Evolutionary conservation across 2,329 filamentous ascomycete genomes (phyloP).

Genomic region (Daldinia sp.): DNA sequence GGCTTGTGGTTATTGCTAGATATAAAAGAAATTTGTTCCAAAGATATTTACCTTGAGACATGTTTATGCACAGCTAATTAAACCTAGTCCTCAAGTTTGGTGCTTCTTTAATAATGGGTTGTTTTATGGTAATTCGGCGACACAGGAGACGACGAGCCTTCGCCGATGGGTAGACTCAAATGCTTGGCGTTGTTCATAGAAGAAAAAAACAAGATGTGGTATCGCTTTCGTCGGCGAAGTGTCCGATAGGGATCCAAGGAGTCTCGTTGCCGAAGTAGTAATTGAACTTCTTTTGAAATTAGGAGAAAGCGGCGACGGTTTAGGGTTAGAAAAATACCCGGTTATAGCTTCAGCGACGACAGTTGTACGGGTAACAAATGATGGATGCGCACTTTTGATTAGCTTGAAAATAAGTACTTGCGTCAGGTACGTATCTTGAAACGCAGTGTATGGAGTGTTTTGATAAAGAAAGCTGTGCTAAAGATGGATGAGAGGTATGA

Average conservation of each 20-base stretch:
- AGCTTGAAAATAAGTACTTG: background rate
- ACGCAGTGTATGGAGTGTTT: background rate
- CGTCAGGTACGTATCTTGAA: background rate
- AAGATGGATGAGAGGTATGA: background rate
- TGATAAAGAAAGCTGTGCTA: background rate
- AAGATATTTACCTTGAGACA: background rate
- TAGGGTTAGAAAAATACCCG: background rate
- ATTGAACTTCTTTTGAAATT: background rate
- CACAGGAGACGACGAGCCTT: background rate
- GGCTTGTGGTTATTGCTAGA: too few species aligned
- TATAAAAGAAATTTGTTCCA: background rate
- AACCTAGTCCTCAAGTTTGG: background rate
- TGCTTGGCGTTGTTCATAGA: background rate
- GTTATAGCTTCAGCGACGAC: too few species aligned
- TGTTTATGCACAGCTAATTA: background rate
- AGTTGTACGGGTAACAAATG: too few species aligned
- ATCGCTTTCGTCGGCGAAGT: background rate
- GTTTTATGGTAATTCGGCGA: too few species aligned
- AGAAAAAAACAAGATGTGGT: background rate
- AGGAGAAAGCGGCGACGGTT: background rate
- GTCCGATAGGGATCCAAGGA: background rate
- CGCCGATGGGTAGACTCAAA: background rate
- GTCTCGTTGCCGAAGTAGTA: background rate
- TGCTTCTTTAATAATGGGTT: background rate
- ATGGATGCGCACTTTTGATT: background rate